These are phyloP conservation scores for Aspergillus taichungensis DNA, from an alignment of 495 filamentous ascomycete genomes.

Conservation along the genomic window DNA sequence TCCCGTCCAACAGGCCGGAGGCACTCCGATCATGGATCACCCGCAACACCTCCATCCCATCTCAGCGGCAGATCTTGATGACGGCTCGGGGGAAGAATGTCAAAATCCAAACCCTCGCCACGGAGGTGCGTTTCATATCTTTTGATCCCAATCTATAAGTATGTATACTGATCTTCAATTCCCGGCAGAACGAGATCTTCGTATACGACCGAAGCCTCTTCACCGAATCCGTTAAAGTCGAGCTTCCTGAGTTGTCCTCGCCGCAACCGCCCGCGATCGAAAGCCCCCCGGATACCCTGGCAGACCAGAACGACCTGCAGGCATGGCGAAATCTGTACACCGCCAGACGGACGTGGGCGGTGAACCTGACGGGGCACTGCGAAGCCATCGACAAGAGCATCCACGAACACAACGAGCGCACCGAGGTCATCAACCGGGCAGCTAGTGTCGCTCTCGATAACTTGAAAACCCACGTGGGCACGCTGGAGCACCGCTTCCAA, in stretches of 20 bases:
- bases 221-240: conserved; percentile 32
- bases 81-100: conserved; percentile 74
- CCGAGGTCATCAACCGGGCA: conserved; percentile 61
- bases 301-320: conserved; percentile 61
- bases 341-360: conserved; percentile 65
- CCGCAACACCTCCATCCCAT: conserved; percentile 54
- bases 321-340: conserved; percentile 79
- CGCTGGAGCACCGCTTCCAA: conserved; percentile 60
- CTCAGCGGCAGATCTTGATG: conserved; percentile 69
- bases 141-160: conserved; percentile 1
- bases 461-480: conserved; percentile 66
- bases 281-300: conserved; percentile 62
- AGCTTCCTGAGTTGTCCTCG: conserved; percentile 45
- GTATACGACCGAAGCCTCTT: conserved; percentile 70
- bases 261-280: conserved; percentile 51
- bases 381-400: conserved; percentile 45
- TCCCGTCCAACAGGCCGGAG: conserved; percentile 51
- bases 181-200: conserved; percentile 69
- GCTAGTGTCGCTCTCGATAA: conserved; percentile 73
- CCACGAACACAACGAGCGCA: conserved; percentile 50
- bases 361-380: conserved; percentile 56
- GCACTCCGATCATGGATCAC: conserved; percentile 60
- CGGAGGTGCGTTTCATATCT: conserved; percentile 52
- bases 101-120: conserved; percentile 62
- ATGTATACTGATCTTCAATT: conserved; percentile 5